Percentiles rank a stretch among this genome's conserved stretches.
Conservation (phyloP, 1,284 basidiomycete genomes). For the Ustilago lituana region DNA sequence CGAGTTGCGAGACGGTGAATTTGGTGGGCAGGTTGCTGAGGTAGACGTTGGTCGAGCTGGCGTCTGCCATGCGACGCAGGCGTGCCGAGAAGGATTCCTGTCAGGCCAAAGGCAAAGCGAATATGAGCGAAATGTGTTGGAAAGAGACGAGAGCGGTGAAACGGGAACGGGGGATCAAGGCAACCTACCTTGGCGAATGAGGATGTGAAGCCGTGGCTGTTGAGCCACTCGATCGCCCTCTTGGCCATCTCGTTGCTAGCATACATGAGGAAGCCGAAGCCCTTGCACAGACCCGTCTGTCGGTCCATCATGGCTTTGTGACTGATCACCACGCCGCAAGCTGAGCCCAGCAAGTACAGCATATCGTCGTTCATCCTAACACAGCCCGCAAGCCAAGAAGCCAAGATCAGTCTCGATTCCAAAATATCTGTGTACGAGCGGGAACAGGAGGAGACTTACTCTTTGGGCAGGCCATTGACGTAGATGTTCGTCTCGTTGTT, state of each 20-base stretch:
- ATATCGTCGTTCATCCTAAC: conserved; percentile 55
- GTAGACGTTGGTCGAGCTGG: conserved; percentile 55
- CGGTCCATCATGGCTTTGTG: conserved; percentile 62
- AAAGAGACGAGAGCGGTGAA: not conserved
- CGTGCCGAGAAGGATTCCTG: conserved; percentile 55
- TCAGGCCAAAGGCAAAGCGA: not conserved
- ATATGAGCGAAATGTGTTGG: not conserved
- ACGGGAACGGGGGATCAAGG: too few relatives aligned
- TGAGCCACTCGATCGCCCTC: conserved; percentile 49
- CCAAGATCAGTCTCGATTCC: too few relatives aligned
- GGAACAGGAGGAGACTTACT: conserved; percentile 27
- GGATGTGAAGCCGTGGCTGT: conserved; percentile 43
- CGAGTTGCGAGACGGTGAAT: conserved; percentile 48
- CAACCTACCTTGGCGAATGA: conserved; percentile 55
- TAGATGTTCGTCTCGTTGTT: conserved; percentile 55
- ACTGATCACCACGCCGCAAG: conserved; percentile 57
- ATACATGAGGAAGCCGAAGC: conserved; percentile 61
- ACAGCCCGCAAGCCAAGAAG: not conserved
- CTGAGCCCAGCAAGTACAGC: conserved; percentile 48
- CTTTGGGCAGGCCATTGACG: conserved; percentile 51
- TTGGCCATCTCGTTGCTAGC: conserved; percentile 49
- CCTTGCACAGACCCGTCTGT: conserved; percentile 59
- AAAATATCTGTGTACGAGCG: too few relatives aligned
- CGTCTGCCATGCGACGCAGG: conserved; percentile 53
- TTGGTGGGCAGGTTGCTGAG: conserved; percentile 55